Conservation (phyloP, 2,329 filamentous ascomycete genomes). For the Fusarium poae region DNA sequence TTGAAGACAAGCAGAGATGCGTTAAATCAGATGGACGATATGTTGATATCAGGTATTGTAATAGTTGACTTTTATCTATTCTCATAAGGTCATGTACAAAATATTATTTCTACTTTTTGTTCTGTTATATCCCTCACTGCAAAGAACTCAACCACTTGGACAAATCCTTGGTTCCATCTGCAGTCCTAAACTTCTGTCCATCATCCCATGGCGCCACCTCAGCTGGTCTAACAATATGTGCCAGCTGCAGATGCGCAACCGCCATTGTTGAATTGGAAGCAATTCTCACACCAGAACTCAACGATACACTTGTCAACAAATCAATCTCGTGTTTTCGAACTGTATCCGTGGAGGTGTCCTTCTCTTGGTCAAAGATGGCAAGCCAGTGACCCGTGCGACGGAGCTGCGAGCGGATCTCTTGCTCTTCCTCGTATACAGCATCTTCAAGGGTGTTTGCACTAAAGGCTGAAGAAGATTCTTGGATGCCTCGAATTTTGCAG, state of each 20-base stretch:
- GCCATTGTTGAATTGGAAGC: slow-evolving; percentile 6
- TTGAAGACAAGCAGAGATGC: too few relatives aligned
- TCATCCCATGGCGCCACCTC: slow-evolving; percentile 30
- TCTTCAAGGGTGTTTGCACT: neutral
- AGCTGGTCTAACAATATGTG: slow-evolving; percentile 11
- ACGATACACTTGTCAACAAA: slow-evolving; percentile 13
- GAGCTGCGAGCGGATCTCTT: slow-evolving; percentile 9
- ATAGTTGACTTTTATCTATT: neutral
- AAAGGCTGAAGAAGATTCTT: neutral
- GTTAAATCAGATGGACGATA: neutral
- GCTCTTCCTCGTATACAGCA: slow-evolving; percentile 15
- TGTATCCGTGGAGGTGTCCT: neutral
- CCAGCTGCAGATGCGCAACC: slow-evolving; percentile 22
- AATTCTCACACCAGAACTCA: slow-evolving; percentile 24
- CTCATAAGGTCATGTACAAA: neutral
- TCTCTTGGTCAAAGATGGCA: slow-evolving; percentile 19
- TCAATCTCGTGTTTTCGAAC: slow-evolving; percentile 26
- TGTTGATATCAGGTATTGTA: neutral
- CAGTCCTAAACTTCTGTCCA: slow-evolving; percentile 20
- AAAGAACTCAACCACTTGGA: slow-evolving; percentile 26
- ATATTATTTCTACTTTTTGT: neutral
- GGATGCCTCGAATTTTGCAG: slow-evolving; percentile 15
- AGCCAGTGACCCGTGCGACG: slow-evolving; percentile 6
- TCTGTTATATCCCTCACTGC: neutral
- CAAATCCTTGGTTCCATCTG: slow-evolving; percentile 15